A percentile compares a stretch with the other conserved stretches of the same genome.
These are phyloP conservation scores for Nannizziopsis arthrosporioides DNA, from an alignment of 2,329 filamentous ascomycete species.

Conservation along the genomic window DNA sequence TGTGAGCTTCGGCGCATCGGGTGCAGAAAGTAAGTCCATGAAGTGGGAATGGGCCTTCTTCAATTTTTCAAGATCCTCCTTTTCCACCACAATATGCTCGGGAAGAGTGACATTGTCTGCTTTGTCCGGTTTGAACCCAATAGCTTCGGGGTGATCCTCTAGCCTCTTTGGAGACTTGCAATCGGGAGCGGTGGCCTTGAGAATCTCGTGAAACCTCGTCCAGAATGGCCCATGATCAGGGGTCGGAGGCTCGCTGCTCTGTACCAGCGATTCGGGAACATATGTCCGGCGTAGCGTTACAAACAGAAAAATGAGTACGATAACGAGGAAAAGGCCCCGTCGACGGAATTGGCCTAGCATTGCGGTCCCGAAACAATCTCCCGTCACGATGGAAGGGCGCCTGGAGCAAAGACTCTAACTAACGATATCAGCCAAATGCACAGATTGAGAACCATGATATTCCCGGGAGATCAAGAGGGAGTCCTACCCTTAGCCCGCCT, in stretches of 20 bases:
- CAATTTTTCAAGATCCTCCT: slow-evolving; percentile 12
- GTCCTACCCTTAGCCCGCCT: too few relatives aligned
- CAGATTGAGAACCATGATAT: too few relatives aligned
- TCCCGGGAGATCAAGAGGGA: too few relatives aligned
- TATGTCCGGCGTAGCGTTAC: slow-evolving; percentile 3
- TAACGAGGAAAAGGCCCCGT: slow-evolving; percentile 10
- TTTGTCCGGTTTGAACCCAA: slow-evolving; percentile 16
- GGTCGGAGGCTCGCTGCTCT: not conserved
- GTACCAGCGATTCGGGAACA: slow-evolving; percentile 1
- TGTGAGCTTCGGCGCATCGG: slow-evolving; percentile 10
- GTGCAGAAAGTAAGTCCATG: slow-evolving; percentile 9
- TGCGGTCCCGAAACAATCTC: not conserved
- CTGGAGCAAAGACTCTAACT: too few relatives aligned
- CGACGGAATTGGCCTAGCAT: slow-evolving; percentile 10
- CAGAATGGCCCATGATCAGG: slow-evolving; percentile 15
- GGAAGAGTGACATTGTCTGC: slow-evolving; percentile 12
- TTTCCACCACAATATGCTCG: slow-evolving; percentile 13
- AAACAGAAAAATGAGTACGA: slow-evolving; percentile 9
- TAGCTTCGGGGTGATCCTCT: slow-evolving; percentile 12
- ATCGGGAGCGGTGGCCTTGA: slow-evolving; percentile 13
- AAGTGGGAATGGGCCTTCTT: slow-evolving; percentile 15
- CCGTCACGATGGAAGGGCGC: not conserved
- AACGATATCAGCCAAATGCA: too few relatives aligned
- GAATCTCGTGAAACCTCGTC: slow-evolving; percentile 13
- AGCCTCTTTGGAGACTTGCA: slow-evolving; percentile 14